phyloP scores from a whole-genome alignment of 2,329 filamentous ascomycete genomes.

The Hyphodiscus sp. region DNA sequence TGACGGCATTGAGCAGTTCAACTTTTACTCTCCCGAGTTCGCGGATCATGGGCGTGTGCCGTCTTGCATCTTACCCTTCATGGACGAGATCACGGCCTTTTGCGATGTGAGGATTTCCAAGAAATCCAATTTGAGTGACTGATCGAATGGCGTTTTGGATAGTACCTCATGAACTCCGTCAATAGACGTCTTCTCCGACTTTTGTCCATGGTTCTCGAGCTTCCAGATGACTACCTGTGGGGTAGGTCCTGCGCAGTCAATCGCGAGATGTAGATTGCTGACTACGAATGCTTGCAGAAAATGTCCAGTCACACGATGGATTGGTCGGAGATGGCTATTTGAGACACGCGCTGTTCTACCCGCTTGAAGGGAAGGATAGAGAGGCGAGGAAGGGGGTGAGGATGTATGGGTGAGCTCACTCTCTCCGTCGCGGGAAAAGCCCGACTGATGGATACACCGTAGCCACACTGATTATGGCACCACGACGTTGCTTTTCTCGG shows the following conservation, averaged over 20 bases:
- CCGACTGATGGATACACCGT: too few relatives aligned
- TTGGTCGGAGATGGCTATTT: conserved; percentile 40
- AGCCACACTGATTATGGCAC: conserved; percentile 42
- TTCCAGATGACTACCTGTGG: conserved; percentile 40
- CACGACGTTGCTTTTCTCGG: conserved; percentile 39
- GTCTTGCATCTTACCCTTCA: conserved; percentile 40
- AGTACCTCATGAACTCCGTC: conserved; percentile 41
- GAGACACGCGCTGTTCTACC: conserved; percentile 38
- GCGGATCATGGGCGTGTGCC: conserved; percentile 37
- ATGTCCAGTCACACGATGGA: conserved; percentile 37
- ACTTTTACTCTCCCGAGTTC: conserved; percentile 44
- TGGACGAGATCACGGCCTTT: conserved; percentile 42
- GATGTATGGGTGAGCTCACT: conserved; percentile 30
- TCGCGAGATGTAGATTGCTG: too few relatives aligned
- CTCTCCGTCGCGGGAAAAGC: too few relatives aligned
- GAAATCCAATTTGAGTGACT: too few relatives aligned
- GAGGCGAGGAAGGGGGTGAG: conserved; percentile 34
- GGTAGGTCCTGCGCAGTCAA: too few relatives aligned
- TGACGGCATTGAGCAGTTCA: conserved; percentile 48
- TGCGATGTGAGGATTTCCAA: conserved; percentile 24
- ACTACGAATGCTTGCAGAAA: conserved; percentile 13
- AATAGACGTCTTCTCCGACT: conserved; percentile 38
- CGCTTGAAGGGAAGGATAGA: conserved; percentile 28
- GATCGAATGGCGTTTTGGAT: too few relatives aligned
- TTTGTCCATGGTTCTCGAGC: conserved; percentile 38